A percentile compares a stretch with the other conserved stretches of the same genome.
phyloP scores from a whole-genome alignment of 306 rosid genomes.

The Acacia crassicarpa region DNA sequence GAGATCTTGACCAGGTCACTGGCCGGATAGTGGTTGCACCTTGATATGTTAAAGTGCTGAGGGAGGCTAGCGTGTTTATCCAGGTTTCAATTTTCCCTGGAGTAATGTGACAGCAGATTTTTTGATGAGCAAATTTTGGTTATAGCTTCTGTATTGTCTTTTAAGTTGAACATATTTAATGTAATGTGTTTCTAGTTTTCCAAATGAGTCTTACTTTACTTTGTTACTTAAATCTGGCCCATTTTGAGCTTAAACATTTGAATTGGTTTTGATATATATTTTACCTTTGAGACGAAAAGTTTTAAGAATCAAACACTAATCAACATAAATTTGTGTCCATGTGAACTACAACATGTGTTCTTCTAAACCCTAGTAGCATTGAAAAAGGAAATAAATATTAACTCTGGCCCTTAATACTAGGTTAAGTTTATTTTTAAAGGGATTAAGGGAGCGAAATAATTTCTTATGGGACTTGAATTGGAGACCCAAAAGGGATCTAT shows the following conservation, averaged over 20 bases:
- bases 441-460: too few relatives aligned
- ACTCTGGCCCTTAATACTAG: too few relatives aligned
- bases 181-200: neutral
- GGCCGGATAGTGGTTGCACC: constrained; percentile 41
- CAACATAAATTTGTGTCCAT: neutral
- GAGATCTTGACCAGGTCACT: constrained; percentile 46
- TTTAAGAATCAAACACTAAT: neutral
- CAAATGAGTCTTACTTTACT: constrained; percentile 2
- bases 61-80: neutral
- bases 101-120: constrained; percentile 22
- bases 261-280: neutral
- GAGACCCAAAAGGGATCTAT: too few relatives aligned
- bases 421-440: too few relatives aligned
- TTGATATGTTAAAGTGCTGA: constrained; percentile 24
- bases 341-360: neutral
- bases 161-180: constrained; percentile 21
- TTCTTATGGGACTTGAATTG: too few relatives aligned
- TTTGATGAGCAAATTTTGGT: constrained; percentile 29
- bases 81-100: constrained; percentile 20
- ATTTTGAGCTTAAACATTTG: neutral
- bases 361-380: neutral
- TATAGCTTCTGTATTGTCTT: constrained; percentile 19
- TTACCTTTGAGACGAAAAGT: neutral
- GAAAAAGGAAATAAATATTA: too few relatives aligned
- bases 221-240: neutral